phyloP scores from a whole-genome alignment of 1,284 basidiomycete species.

The Mycena sp. region DNA sequence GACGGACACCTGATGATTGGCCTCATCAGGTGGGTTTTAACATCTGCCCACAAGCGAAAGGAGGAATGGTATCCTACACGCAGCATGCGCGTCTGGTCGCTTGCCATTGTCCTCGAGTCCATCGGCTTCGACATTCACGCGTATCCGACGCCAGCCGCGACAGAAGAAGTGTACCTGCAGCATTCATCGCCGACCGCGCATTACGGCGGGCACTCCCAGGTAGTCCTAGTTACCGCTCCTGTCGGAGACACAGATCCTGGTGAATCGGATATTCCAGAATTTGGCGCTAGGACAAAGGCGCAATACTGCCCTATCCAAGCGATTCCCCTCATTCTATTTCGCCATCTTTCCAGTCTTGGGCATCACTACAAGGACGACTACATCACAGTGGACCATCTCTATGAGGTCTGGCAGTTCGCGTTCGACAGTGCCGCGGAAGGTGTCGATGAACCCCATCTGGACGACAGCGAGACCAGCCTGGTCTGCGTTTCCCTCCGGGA shows the following conservation, averaged over 20 bases:
- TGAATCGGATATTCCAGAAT: not conserved
- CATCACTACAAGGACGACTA: not conserved
- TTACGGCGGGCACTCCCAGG: not conserved
- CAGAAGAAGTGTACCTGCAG: not conserved
- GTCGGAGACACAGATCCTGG: not conserved
- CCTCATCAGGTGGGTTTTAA: slow-evolving; percentile 9
- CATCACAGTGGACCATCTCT: not conserved
- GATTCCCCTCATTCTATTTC: not conserved
- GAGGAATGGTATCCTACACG: not conserved
- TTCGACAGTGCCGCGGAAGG: not conserved
- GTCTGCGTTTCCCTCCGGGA: not conserved
- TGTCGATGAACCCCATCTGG: not conserved
- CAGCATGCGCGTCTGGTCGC: not conserved
- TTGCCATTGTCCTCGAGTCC: not conserved
- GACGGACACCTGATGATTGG: slow-evolving; percentile 6
- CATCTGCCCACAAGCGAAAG: not conserved
- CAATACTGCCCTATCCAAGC: not conserved
- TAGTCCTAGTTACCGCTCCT: not conserved
- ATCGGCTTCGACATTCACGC: not conserved
- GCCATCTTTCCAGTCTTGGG: not conserved
- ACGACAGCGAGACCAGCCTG: not conserved
- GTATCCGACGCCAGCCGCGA: not conserved
- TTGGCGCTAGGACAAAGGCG: not conserved
- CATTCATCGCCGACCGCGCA: not conserved
- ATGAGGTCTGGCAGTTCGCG: not conserved